A percentile compares a stretch with the other conserved stretches of the same genome.
These are phyloP conservation scores for Acacia concinna DNA, from an alignment of 331 rosid genomes.

Conservation along the genomic window DNA sequence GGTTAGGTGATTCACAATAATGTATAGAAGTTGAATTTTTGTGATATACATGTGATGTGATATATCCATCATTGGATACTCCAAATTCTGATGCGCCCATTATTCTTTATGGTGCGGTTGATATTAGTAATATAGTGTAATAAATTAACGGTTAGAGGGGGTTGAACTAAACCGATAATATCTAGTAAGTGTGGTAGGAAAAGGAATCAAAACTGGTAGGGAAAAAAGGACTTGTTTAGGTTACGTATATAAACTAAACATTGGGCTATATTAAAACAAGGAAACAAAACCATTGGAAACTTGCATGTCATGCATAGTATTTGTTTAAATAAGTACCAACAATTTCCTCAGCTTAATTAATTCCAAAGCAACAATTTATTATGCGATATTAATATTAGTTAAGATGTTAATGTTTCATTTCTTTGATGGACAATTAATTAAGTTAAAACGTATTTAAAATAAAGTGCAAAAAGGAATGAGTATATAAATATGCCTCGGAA, in stretches of 20 bases:
- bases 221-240: not conserved
- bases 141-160: not conserved
- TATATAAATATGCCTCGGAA: not conserved
- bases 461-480: not conserved
- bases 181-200: not conserved
- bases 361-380: not conserved
- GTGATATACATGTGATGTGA: not conserved
- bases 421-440: not conserved
- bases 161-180: not conserved
- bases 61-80: not conserved
- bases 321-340: not conserved
- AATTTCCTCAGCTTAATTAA: not conserved
- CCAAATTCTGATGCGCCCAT: not conserved
- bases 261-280: not conserved
- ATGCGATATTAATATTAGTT: not conserved
- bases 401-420: not conserved
- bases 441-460: not conserved
- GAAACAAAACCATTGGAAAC: not conserved
- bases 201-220: not conserved
- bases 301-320: not conserved
- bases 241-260: not conserved
- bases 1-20: not conserved
- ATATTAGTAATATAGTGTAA: not conserved
- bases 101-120: not conserved
- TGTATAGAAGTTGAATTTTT: constrained; percentile 1